A percentile compares a stretch with the other conserved stretches of the same genome.
Conservation (phyloP, 352 stramenopile species). For the Discostella stelligera region DNA sequence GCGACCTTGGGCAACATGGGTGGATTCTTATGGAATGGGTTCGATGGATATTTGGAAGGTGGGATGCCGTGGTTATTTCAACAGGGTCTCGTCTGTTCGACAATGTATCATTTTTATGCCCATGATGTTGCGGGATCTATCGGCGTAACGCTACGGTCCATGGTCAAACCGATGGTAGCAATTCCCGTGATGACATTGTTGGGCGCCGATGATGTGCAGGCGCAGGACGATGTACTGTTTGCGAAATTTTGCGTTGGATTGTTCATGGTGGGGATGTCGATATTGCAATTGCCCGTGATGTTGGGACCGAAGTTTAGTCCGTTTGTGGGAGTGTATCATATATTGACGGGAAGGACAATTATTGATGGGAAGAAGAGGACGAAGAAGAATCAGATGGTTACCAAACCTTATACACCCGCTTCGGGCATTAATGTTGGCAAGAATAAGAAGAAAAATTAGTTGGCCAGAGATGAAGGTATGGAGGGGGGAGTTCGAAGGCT, state of each 20-base stretch:
- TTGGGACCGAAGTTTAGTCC: constrained; percentile 72
- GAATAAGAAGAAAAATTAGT: too few species aligned
- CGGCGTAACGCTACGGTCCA: constrained; percentile 49
- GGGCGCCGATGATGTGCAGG: constrained; percentile 40
- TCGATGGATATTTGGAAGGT: constrained; percentile 67
- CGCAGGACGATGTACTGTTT: constrained; percentile 61
- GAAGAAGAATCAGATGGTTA: too few species aligned
- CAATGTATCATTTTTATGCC: constrained; percentile 79
- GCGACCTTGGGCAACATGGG: constrained; percentile 78
- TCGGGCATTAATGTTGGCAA: too few species aligned
- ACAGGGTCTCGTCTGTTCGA: constrained; percentile 68
- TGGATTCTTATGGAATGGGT: constrained; percentile 70
- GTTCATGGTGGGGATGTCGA: constrained; percentile 70
- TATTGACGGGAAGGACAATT: constrained; percentile 8
- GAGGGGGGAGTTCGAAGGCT: too few species aligned
- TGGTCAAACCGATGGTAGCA: constrained; percentile 34
- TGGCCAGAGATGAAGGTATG: too few species aligned
- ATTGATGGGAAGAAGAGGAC: constrained; percentile 29
- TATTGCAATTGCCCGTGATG: constrained; percentile 70
- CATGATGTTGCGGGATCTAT: constrained; percentile 66
- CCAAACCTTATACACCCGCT: too few species aligned
- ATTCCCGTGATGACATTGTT: constrained; percentile 37
- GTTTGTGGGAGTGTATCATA: constrained; percentile 43
- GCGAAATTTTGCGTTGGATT: constrained; percentile 55
- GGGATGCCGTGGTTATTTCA: constrained; percentile 76